phyloP scores from a whole-genome alignment of 2,329 filamentous ascomycete species.

The Ophiocordyceps australis region DNA sequence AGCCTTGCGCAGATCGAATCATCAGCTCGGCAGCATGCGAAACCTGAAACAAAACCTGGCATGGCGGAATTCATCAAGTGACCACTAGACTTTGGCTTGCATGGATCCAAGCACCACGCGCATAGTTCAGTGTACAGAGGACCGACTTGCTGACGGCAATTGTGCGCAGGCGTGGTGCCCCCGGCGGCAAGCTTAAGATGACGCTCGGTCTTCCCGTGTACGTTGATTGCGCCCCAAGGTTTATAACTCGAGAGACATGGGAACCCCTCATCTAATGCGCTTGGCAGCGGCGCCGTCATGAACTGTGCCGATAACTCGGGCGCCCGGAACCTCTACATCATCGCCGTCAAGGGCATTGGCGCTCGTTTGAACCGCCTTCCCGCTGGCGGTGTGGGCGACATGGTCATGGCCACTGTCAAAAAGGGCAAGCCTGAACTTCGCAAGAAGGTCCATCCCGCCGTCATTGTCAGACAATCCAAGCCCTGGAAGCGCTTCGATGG shows the following conservation, averaged over 20 bases:
- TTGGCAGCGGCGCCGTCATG: constrained; percentile 83
- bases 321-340: constrained; percentile 98
- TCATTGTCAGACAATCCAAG: constrained; percentile 98
- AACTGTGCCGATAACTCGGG: constrained; percentile 99
- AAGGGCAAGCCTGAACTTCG: constrained; percentile 99
- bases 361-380: constrained; percentile 94
- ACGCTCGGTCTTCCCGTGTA: constrained; percentile 99
- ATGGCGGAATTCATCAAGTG: too few relatives aligned
- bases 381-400: constrained; percentile 95
- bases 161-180: constrained; percentile 55
- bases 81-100: too few relatives aligned
- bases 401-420: constrained; percentile 99
- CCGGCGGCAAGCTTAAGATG: constrained; percentile 99
- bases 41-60: too few relatives aligned
- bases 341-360: constrained; percentile 97
- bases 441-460: constrained; percentile 99
- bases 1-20: too few relatives aligned
- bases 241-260: too few relatives aligned
- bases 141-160: constrained; percentile 1
- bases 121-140: background rate
- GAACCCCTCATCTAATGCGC: constrained; percentile 4
- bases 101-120: too few relatives aligned
- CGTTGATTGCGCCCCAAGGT: too few relatives aligned
- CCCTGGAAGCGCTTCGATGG: constrained; percentile 98
- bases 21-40: too few relatives aligned